These are phyloP conservation scores for Fusarium sambucinum DNA, from an alignment of 2,329 filamentous ascomycete genomes.

Conservation along the genomic window DNA sequence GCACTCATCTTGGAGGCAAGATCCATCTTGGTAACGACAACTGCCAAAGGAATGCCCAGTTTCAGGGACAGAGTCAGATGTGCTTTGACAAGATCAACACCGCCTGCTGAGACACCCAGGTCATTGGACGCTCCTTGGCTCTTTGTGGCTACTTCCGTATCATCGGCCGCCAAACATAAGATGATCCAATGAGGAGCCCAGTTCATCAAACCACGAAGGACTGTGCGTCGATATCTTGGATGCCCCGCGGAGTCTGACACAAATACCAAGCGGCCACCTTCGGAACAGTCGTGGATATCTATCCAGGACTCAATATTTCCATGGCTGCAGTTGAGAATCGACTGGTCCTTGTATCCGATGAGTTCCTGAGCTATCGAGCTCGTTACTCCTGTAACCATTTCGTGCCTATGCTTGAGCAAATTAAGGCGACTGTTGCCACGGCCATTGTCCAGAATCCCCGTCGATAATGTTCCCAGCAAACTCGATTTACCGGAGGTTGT, in stretches of 20 bases:
- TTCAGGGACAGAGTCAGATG: conserved; percentile 89
- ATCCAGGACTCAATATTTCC: conserved; percentile 93
- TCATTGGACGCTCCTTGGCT: conserved; percentile 55
- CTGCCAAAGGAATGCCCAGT: conserved; percentile 78
- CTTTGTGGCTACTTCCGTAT: conserved; percentile 61
- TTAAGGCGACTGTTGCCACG: conserved; percentile 89
- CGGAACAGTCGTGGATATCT: conserved; percentile 86
- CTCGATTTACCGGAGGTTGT: conserved; percentile 95
- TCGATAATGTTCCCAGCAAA: conserved; percentile 87
- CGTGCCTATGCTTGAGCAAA: conserved; percentile 91
- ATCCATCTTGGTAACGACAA: conserved; percentile 93
- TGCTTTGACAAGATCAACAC: conserved; percentile 79
- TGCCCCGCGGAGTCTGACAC: conserved; percentile 93
- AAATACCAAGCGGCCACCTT: conserved; percentile 82
- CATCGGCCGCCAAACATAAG: conserved; percentile 87
- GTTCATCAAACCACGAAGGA: conserved; percentile 88
- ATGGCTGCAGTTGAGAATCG: conserved; percentile 84
- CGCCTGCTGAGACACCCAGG: conserved; percentile 63
- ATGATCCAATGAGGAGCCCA: conserved; percentile 97
- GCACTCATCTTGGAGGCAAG: conserved; percentile 80
- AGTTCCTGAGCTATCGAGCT: conserved; percentile 96
- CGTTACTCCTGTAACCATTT: conserved; percentile 90
- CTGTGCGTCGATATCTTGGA: conserved; percentile 88
- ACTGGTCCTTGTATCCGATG: conserved; percentile 77
- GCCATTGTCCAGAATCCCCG: conserved; percentile 90